A percentile compares a stretch with the other conserved stretches of the same genome.
phyloP scores from a whole-genome alignment of 1,139 yeast species.

The Suhomyces bolitotheri region DNA sequence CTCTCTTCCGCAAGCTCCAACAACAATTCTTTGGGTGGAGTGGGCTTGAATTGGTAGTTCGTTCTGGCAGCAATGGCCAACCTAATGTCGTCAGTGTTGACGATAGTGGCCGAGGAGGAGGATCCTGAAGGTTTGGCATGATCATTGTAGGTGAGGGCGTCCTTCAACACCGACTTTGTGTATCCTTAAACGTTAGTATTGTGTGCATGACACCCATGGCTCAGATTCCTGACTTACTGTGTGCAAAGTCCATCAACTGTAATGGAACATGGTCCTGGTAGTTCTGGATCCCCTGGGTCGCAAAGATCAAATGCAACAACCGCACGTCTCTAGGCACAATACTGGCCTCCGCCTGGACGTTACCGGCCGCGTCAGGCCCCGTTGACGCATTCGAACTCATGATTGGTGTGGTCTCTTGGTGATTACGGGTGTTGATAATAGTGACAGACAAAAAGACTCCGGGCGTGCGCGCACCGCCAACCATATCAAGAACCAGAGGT shows the following conservation, averaged over 20 bases:
- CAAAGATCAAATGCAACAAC: slow-evolving; percentile 82
- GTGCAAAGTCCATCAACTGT: slow-evolving; percentile 95
- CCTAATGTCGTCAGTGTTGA: slow-evolving; percentile 86
- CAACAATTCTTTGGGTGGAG: slow-evolving; percentile 89
- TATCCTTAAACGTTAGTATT: slow-evolving; percentile 50
- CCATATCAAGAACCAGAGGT: too few species aligned
- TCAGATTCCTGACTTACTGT: too few species aligned
- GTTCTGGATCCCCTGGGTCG: slow-evolving; percentile 88
- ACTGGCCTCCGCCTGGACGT: slow-evolving; percentile 15
- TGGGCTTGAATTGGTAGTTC: slow-evolving; percentile 92
- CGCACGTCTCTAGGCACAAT: slow-evolving; percentile 87
- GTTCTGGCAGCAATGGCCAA: slow-evolving; percentile 92
- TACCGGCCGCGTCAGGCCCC: slow-evolving; percentile 4
- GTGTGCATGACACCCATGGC: too few species aligned
- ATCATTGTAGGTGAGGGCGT: slow-evolving; percentile 85
- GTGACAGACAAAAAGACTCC: background rate
- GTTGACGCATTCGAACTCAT: slow-evolving; percentile 12
- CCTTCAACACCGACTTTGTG: slow-evolving; percentile 82
- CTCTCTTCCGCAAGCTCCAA: slow-evolving; percentile 91
- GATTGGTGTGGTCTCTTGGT: slow-evolving; percentile 1
- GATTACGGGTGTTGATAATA: slow-evolving; percentile 5
- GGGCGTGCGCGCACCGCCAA: background rate
- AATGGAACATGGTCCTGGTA: slow-evolving; percentile 95
- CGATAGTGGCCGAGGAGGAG: slow-evolving; percentile 45
- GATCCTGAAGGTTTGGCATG: slow-evolving; percentile 56